Percentiles rank a stretch among this genome's conserved stretches.
These are phyloP conservation scores for Fragaria vesca DNA, from an alignment of 306 rosid species.

Conservation along the genomic window DNA sequence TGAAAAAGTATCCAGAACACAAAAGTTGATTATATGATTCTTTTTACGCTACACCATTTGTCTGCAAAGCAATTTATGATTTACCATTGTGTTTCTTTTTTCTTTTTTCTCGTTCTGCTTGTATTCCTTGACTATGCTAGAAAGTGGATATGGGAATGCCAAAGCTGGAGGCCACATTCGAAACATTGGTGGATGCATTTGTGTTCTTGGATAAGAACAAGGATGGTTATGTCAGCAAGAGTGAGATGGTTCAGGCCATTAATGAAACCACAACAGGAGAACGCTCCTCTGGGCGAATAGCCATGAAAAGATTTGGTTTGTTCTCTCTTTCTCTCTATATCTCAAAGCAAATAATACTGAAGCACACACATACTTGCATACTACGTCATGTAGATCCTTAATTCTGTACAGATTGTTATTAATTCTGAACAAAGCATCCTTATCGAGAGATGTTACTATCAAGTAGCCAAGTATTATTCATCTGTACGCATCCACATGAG, in stretches of 20 bases:
- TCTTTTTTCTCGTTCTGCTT: conserved; percentile 16
- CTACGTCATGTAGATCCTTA: not conserved
- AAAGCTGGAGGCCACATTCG: conserved; percentile 77
- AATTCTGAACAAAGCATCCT: not conserved
- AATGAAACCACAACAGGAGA: conserved; percentile 85
- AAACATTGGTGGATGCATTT: conserved; percentile 83
- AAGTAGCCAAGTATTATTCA: not conserved
- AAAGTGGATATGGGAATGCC: conserved; percentile 71
- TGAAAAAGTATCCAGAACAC: conserved; percentile 54
- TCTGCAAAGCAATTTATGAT: not conserved
- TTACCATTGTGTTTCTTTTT: conserved; percentile 3
- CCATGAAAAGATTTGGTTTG: conserved; percentile 89
- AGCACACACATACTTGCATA: not conserved
- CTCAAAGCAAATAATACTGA: not conserved
- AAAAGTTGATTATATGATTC: not conserved
- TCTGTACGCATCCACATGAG: not conserved
- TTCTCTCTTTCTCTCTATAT: conserved; percentile 21
- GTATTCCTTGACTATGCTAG: conserved; percentile 53
- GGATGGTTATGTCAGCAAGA: conserved; percentile 93
- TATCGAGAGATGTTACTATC: not conserved
- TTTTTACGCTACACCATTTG: not conserved
- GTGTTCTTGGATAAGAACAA: conserved; percentile 93
- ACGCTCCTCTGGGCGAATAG: conserved; percentile 82
- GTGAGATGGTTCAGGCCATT: conserved; percentile 85
- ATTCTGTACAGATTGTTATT: not conserved